Evolutionary conservation across 345 rosid species (phyloP), one percentile per base, ranked within the genome.

Genomic region (Trapa incisa): DNA sequence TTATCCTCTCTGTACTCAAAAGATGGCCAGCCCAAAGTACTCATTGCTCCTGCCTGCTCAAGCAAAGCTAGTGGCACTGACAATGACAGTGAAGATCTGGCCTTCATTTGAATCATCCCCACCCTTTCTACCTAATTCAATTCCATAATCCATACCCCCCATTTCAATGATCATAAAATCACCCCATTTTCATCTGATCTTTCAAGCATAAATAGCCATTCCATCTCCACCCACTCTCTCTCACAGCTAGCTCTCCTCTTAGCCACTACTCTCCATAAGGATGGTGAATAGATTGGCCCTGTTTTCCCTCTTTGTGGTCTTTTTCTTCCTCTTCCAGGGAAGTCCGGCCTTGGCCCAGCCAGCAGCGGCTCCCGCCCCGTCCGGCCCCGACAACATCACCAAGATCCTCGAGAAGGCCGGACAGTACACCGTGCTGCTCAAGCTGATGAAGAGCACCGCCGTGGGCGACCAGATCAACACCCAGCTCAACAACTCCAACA

Each of bases 51-150:
- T 78, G 77, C 70, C 61, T 77, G 68, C 72, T 37, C 66, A 83
- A 81, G 85, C 87, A 81, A 22, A 85, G 38, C 75, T 68, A 69
- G 77, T 79, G 63, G 88, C 29, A 22, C 75, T 78, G 71, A 22
- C 29, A 22, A 22, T 39, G 69, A 79, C 69, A 73, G 69, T 66
- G n/a, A 65, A 45, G 50, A 58, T 6, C 43, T 62, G 45, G 22
- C 38, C 67, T 33, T 57, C 50, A 42, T 43, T 66, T 71, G 50
- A 58, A 61, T 61, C 32, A 60, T 75, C 43, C 58, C 65, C 52
- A 70, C 68, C 69, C 68, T 17, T 41, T 22, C 29, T 75, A 77
- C 80, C 76, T 70, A 68, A 71, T 73, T 64, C 33, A 56, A 43
- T 66, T 32, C 38, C 8, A 11, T 9, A 6, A 6, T 29, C 2